A percentile compares a stretch with the other conserved stretches of the same genome.
phyloP scores from a whole-genome alignment of 2,329 filamentous ascomycete species.

The Colletotrichum paranaense region DNA sequence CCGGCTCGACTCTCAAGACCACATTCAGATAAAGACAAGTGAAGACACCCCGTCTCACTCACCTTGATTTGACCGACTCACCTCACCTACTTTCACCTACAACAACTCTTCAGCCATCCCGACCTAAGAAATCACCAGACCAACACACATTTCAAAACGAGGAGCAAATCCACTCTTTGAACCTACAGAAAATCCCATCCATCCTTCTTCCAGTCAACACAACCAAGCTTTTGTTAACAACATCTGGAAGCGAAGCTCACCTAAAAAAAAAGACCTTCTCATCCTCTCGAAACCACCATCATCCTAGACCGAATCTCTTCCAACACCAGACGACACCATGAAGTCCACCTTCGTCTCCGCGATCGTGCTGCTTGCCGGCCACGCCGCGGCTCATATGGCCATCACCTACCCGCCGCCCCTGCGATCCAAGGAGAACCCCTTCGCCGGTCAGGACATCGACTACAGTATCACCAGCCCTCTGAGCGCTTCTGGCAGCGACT shows the following conservation, averaged over 20 bases:
- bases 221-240: slow-evolving; percentile 14
- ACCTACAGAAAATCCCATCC: background rate
- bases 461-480: slow-evolving; percentile 80
- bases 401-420: slow-evolving; percentile 65
- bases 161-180: slow-evolving; percentile 30
- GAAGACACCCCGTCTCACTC: slow-evolving; percentile 26
- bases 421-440: slow-evolving; percentile 63
- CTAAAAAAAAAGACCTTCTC: background rate
- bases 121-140: slow-evolving; percentile 1
- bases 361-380: slow-evolving; percentile 50
- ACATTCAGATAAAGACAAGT: slow-evolving; percentile 24
- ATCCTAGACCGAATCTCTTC: slow-evolving; percentile 1
- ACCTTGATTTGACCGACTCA: slow-evolving; percentile 31
- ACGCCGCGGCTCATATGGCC: slow-evolving; percentile 66
- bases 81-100: slow-evolving; percentile 25
- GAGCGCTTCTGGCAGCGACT: slow-evolving; percentile 69
- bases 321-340: slow-evolving; percentile 38
- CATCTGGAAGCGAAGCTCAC: background rate
- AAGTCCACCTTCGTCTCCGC: slow-evolving; percentile 36
- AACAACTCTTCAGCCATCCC: slow-evolving; percentile 1
- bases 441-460: slow-evolving; percentile 63
- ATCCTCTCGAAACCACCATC: background rate
- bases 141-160: slow-evolving; percentile 15
- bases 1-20: slow-evolving; percentile 15
- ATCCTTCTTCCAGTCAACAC: too few species aligned